These are phyloP conservation scores for Venturia carpophila DNA, from an alignment of 2,329 filamentous ascomycete species.

Conservation along the genomic window DNA sequence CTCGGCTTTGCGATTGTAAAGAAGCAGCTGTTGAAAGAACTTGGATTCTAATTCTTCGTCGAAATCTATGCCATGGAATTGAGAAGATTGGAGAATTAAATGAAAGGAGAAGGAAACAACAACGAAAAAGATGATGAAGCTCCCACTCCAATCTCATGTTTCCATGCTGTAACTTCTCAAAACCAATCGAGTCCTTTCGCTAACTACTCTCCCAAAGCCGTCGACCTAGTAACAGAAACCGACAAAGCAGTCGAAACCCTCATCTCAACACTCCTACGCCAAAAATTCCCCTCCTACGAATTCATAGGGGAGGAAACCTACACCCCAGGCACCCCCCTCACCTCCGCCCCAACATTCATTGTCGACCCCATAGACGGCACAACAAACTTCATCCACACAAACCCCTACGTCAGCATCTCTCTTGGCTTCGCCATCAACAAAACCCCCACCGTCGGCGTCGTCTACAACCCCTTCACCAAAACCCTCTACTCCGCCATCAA, in stretches of 20 bases:
- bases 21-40: background rate
- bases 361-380: conserved; percentile 78
- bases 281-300: conserved; percentile 46
- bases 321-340: conserved; percentile 56
- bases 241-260: conserved; percentile 54
- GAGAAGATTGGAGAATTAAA: too few relatives aligned
- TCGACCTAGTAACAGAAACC: conserved; percentile 57
- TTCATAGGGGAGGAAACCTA: conserved; percentile 76
- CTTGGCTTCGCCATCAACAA: conserved; percentile 61
- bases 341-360: conserved; percentile 64
- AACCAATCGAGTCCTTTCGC: background rate
- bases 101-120: background rate
- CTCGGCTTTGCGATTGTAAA: background rate
- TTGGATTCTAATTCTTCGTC: background rate
- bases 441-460: conserved; percentile 59
- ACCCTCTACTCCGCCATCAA: conserved; percentile 61
- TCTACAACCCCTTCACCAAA: conserved; percentile 72
- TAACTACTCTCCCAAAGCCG: conserved; percentile 33
- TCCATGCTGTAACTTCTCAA: background rate
- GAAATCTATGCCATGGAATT: background rate
- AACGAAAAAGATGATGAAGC: background rate
- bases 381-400: conserved; percentile 72
- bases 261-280: conserved; percentile 44
- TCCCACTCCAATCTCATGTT: background rate
- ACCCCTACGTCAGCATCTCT: conserved; percentile 68